Percentiles rank a stretch among this genome's conserved stretches.
Evolutionary conservation across 2,329 filamentous ascomycete species (phyloP).

Genomic region (Aureobasidium subglaciale): DNA sequence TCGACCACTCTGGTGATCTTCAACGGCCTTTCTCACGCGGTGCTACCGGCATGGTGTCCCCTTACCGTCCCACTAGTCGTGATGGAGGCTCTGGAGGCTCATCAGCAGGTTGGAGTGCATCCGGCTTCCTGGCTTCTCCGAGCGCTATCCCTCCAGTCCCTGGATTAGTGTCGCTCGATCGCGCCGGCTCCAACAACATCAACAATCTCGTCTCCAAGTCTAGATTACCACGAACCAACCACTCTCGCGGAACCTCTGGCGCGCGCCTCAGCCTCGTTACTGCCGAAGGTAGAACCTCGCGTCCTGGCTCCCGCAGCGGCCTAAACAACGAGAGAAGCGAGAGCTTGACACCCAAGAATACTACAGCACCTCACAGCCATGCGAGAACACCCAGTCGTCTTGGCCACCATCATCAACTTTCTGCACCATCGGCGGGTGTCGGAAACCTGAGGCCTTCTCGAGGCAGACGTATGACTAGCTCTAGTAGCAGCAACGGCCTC

Average conservation of each 20-base stretch:
- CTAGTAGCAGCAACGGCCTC: background rate
- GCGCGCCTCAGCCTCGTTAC: conserved; percentile 22
- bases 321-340: conserved; percentile 15
- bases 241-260: conserved; percentile 19
- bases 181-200: background rate
- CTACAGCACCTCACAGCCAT: conserved; percentile 18
- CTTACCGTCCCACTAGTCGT: conserved; percentile 25
- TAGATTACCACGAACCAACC: conserved; percentile 21
- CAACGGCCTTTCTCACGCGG: conserved; percentile 8
- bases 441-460: conserved; percentile 19
- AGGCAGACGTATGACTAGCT: conserved; percentile 10
- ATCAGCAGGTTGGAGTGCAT: conserved; percentile 6
- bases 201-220: conserved; percentile 19
- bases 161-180: background rate
- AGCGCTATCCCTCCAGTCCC: background rate
- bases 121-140: conserved; percentile 1
- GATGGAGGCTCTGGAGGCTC: conserved; percentile 18
- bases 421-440: conserved; percentile 18
- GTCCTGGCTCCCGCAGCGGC: conserved; percentile 6
- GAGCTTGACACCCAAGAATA: conserved; percentile 22
- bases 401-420: conserved; percentile 17
- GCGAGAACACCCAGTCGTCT: conserved; percentile 10
- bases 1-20: conserved; percentile 23
- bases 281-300: conserved; percentile 1
- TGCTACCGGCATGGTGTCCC: conserved; percentile 20